Evolutionary conservation across 371 early-diverging fungal species (phyloP), one percentile per base, ranked within the genome.

Genomic region (Phascolomyces articulosus): DNA sequence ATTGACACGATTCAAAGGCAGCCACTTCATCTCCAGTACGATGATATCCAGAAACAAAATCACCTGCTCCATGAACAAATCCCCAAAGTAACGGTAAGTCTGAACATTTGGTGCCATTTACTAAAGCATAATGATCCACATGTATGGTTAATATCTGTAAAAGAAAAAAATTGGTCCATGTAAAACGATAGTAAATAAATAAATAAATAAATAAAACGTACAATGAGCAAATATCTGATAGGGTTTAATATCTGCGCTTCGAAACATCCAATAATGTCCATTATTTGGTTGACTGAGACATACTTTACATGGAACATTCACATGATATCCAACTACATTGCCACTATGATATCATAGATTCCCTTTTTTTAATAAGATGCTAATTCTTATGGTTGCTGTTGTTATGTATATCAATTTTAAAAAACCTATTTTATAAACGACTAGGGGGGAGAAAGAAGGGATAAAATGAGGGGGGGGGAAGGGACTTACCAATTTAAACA

Each of bases 181-280:
- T 34, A 11, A 34, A 9, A 11, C 11, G 34, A 34, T 34, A 2
- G 34, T 34, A 34, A 11, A 34, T 11, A 34, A 34, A 34, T 34
- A 34, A 41, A 29, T 55, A 60, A 55, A 26, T 29, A 18, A 18
- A 9, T 29, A 15, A n/a, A 55, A 23, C 58, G 67, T 70, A 69
- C 79, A 51, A 66, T 75, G 67, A 15, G 70, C 28, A 58, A 55
- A 74, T 3, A 79, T 74, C 8, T 54, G 67, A 21, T 68, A 66
- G 16, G 73, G 66, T 38, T 40, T 59, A 2, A 75, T 58, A 21
- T 62, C 67, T 31, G 55, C 56, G 16, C 68, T 77, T 27, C 80
- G 70, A 66, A 79, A 79, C 80, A 79, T 79, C 80, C 80, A 79
- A 56, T 69, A 77, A 58, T 79, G 80, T 0, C 80, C 75, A 66